Evolutionary conservation across 441 rosid genomes (phyloP).

Genomic region (Cnidoscolus chayamansa): DNA sequence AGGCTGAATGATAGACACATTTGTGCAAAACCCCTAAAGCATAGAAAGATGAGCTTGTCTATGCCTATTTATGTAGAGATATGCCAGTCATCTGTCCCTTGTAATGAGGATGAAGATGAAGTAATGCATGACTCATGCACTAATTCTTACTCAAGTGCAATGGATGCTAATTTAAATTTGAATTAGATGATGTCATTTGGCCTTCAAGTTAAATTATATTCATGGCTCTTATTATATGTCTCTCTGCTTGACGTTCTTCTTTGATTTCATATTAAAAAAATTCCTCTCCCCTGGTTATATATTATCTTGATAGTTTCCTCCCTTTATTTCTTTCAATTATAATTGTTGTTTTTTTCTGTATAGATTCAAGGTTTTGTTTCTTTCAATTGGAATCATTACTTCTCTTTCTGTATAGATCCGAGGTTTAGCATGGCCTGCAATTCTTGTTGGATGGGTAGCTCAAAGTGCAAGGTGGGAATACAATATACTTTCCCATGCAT

Average conservation of each 20-base stretch:
- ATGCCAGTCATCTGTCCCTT: neutral
- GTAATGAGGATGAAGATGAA: neutral
- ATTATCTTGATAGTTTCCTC: neutral
- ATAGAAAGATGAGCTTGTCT: neutral
- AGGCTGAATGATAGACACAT: neutral
- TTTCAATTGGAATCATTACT: neutral
- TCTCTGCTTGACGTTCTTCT: neutral
- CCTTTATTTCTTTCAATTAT: neutral
- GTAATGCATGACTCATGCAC: neutral
- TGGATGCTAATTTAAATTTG: neutral
- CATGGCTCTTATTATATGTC: neutral
- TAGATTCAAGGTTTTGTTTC: constrained; percentile 43
- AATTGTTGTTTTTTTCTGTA: neutral
- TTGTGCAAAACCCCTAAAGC: neutral
- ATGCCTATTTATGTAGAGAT: neutral
- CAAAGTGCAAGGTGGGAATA: constrained; percentile 51
- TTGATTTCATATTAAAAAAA: neutral
- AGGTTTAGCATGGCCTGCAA: constrained; percentile 57
- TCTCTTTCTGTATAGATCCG: constrained; percentile 34
- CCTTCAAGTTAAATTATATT: neutral
- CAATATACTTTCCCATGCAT: neutral
- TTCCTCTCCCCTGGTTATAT: neutral
- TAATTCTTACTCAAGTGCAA: neutral
- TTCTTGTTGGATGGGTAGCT: constrained; percentile 56
- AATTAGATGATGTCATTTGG: neutral